Evolutionary conservation across 371 early-diverging fungal species (phyloP).

Genomic region (Actinomortierella wolfii): DNA sequence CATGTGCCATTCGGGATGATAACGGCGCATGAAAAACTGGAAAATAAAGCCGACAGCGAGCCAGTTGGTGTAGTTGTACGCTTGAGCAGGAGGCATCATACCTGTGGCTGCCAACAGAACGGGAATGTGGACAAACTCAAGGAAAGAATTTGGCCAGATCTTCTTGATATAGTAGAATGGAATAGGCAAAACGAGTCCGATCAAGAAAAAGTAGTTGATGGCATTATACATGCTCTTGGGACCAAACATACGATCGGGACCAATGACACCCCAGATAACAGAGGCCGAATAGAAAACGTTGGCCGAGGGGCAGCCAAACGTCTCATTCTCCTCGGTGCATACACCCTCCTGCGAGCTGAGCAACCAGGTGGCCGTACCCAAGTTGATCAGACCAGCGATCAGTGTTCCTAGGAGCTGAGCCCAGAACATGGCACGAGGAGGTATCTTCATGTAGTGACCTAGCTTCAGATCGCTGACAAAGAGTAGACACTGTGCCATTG

Average conservation of each 20-base stretch:
- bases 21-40: conserved; percentile 35
- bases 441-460: conserved; percentile 70
- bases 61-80: conserved; percentile 27
- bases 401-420: conserved; percentile 60
- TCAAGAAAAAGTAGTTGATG: conserved; percentile 53
- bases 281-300: conserved; percentile 43
- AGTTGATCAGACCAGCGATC: conserved; percentile 40
- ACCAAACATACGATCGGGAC: conserved; percentile 71
- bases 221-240: conserved; percentile 59
- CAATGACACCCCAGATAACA: conserved; percentile 69
- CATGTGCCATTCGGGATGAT: conserved; percentile 30
- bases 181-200: conserved; percentile 60
- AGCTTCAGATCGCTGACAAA: conserved; percentile 54
- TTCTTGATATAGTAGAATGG: conserved; percentile 47
- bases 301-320: conserved; percentile 20
- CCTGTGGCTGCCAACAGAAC: conserved; percentile 68
- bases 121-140: conserved; percentile 68
- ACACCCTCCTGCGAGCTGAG: conserved; percentile 2
- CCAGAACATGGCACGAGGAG: conserved; percentile 57
- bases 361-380: conserved; percentile 53
- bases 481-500: conserved; percentile 52
- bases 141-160: conserved; percentile 51
- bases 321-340: conserved; percentile 2
- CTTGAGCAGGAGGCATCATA: conserved; percentile 68
- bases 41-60: conserved; percentile 25